Evolutionary conservation across 2,329 filamentous ascomycete genomes (phyloP).

Genomic region (Gyromitra esculenta): DNA sequence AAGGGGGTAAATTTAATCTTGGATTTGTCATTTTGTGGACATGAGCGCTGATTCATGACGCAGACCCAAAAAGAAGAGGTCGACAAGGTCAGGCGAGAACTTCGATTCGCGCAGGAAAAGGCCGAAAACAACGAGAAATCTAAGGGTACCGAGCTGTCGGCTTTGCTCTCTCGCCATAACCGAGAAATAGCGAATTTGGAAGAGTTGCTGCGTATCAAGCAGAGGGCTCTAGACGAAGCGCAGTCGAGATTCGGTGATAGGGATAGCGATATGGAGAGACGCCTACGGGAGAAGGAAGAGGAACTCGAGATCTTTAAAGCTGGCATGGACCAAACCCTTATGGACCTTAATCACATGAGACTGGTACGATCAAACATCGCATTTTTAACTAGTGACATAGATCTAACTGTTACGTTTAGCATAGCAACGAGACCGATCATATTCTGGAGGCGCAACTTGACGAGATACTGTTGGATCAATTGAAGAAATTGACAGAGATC

Average conservation of each 20-base stretch:
- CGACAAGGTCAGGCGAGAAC: slow-evolving; percentile 92
- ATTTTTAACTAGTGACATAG: background rate
- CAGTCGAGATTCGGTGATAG: slow-evolving; percentile 81
- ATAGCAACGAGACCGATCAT: slow-evolving; percentile 70
- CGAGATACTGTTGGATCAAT: slow-evolving; percentile 82
- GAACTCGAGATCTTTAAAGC: slow-evolving; percentile 98
- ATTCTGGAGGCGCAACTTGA: slow-evolving; percentile 92
- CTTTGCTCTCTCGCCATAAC: slow-evolving; percentile 95
- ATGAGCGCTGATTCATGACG: slow-evolving; percentile 39
- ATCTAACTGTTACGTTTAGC: slow-evolving; percentile 38
- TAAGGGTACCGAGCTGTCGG: slow-evolving; percentile 94
- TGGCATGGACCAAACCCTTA: slow-evolving; percentile 93
- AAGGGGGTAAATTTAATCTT: slow-evolving; percentile 65
- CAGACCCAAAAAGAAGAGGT: slow-evolving; percentile 85
- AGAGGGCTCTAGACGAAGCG: slow-evolving; percentile 82
- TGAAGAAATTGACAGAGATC: slow-evolving; percentile 95
- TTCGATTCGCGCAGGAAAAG: slow-evolving; percentile 88
- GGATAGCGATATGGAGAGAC: slow-evolving; percentile 83
- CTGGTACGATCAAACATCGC: slow-evolving; percentile 61
- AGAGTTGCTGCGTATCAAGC: slow-evolving; percentile 90
- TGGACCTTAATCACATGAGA: slow-evolving; percentile 89
- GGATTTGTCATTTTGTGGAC: background rate
- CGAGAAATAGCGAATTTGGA: slow-evolving; percentile 96
- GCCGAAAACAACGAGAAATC: slow-evolving; percentile 90
- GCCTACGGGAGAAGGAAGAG: slow-evolving; percentile 92